Base-by-base conservation (phyloP, 2,329 filamentous ascomycete genomes). In the Colletotrichum theobromicola region DNA sequence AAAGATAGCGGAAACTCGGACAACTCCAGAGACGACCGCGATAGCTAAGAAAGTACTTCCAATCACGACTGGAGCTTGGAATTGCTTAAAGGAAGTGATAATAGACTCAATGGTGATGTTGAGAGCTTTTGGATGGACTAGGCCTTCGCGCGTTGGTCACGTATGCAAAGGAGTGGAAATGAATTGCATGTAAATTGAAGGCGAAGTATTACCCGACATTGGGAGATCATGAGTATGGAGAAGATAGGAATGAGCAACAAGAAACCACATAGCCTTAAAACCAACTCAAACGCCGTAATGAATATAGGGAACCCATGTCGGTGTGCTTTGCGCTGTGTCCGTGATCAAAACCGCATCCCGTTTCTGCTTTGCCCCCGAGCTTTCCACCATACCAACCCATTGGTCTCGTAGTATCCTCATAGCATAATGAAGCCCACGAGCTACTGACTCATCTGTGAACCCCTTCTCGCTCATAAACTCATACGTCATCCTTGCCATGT, bases 401-500 rank as follows among this genome's bases (percentile, higher is more conserved):
- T 30, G 28, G 9, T 60, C 50, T 30, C 65, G 65, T 15, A 68
- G 65, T 16, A 21, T 32, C n/a, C 55, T 37, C 2, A 30, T 61
- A n/a, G 65, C 65, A 60, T 46, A 21, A 35, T 76, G 76, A 15
- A 75, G 72, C 5, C 69, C 75, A 2, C 15, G 12, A 26, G 63
- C 24, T 12, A 77, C 72, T 9, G 63, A 60, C 15, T 42, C 63
- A 60, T 75, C 72, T 3, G 8, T 55, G 21, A 75, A 34, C 18
- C 68, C 71, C 18, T 63, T 46, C 2, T 57, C 70, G 13, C 16
- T 15, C 21, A 77, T 13, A 12, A 18, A 37, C 67, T 79, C 75
- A 68, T 84, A 85, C 1, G 79, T 42, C 4, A 76, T 61, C 46
- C 68, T 79, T 1, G 83, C 81, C 26, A 83, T 72, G 3, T 82